Conservation (phyloP, 148 eudicot species). For the Camellia sinensis region DNA sequence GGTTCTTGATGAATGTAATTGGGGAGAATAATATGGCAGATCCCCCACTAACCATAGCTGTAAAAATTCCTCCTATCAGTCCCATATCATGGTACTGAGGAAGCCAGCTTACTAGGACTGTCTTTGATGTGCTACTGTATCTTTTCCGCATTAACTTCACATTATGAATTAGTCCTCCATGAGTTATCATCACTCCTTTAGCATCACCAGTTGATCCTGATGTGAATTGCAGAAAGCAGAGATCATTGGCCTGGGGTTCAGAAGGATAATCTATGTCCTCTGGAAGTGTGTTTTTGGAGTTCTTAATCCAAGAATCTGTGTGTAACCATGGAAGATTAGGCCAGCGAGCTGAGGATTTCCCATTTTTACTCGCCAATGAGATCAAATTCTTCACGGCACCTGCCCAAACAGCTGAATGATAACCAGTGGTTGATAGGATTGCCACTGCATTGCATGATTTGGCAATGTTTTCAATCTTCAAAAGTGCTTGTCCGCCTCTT, state of each 20-base stretch:
- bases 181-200: constrained; percentile 56
- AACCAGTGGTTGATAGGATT: constrained; percentile 43
- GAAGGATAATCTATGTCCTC: constrained; percentile 4
- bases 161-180: constrained; percentile 46
- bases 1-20: constrained; percentile 44
- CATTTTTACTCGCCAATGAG: constrained; percentile 23
- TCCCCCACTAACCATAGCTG: constrained; percentile 46
- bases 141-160: constrained; percentile 48
- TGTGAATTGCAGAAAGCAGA: constrained; percentile 55
- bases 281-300: constrained; percentile 21
- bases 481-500: constrained; percentile 51
- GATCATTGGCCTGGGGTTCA: constrained; percentile 25
- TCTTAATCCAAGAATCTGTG: constrained; percentile 46
- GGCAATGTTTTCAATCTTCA: constrained; percentile 46
- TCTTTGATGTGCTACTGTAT: constrained; percentile 53
- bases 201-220: constrained; percentile 59
- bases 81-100: constrained; percentile 64
- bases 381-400: constrained; percentile 37
- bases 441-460: constrained; percentile 51
- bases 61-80: constrained; percentile 49
- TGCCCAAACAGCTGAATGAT: constrained; percentile 45
- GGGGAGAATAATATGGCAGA: constrained; percentile 46
- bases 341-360: constrained; percentile 34
- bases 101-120: constrained; percentile 52
- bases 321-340: constrained; percentile 55